Conservation (phyloP, 2,329 filamentous ascomycete species). For the Dothidotthia symphoricarpi region DNA sequence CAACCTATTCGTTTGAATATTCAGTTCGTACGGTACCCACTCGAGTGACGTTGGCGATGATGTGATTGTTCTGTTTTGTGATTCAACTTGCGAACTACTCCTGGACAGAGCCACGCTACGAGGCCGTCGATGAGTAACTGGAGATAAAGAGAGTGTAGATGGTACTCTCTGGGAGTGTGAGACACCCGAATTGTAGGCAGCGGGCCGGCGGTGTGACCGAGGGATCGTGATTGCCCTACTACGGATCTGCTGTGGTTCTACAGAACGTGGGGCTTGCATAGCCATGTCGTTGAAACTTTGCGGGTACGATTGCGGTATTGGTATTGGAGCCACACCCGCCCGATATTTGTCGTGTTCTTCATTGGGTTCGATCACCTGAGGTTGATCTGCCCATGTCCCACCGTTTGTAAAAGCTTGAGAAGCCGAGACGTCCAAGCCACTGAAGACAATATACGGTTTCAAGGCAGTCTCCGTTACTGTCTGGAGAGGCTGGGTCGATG, state of each 20-base stretch:
- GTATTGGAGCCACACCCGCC: slow-evolving; percentile 24
- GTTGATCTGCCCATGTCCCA: slow-evolving; percentile 32
- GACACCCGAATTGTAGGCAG: slow-evolving; percentile 11
- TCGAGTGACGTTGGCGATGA: slow-evolving; percentile 31
- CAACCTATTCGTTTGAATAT: slow-evolving; percentile 32
- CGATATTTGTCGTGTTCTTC: slow-evolving; percentile 23
- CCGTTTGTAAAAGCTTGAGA: slow-evolving; percentile 32
- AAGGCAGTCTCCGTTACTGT: slow-evolving; percentile 24
- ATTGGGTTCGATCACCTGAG: slow-evolving; percentile 30
- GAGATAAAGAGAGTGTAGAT: slow-evolving; percentile 29
- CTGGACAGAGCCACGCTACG: slow-evolving; percentile 25
- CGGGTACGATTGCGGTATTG: slow-evolving; percentile 27
- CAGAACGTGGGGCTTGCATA: slow-evolving; percentile 11
- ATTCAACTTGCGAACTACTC: slow-evolving; percentile 24
- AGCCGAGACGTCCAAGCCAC: slow-evolving; percentile 26
- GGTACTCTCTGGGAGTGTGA: slow-evolving; percentile 17
- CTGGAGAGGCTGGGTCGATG: slow-evolving; percentile 18
- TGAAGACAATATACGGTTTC: slow-evolving; percentile 35
- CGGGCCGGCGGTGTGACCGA: slow-evolving; percentile 15
- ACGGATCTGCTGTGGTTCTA: slow-evolving; percentile 12
- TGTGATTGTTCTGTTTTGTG: slow-evolving; percentile 22
- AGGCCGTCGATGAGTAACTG: slow-evolving; percentile 19
- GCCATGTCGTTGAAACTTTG: slow-evolving; percentile 17
- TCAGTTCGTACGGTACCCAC: slow-evolving; percentile 39
- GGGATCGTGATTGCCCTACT: slow-evolving; percentile 33